A percentile compares a stretch with the other conserved stretches of the same genome.
These are phyloP conservation scores for Aspergillus cavernicola DNA, from an alignment of 495 filamentous ascomycete genomes.

Conservation along the genomic window DNA sequence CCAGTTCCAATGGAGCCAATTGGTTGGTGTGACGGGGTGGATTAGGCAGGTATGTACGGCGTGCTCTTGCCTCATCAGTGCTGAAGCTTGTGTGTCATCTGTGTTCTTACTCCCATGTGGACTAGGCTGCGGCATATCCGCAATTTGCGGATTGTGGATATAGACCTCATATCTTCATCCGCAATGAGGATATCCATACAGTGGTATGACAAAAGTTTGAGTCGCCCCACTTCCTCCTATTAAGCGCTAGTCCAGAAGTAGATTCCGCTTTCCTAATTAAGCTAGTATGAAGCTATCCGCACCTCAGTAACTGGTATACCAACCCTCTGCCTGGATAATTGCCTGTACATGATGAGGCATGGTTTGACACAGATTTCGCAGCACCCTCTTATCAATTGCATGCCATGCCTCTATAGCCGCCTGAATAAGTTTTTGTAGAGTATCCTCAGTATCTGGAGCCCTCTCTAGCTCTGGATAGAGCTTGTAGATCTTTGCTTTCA, in stretches of 20 bases:
- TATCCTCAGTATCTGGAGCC: background rate
- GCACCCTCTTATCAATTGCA: background rate
- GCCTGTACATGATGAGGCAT: conserved; percentile 1
- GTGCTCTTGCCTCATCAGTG: no score
- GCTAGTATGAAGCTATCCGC: background rate
- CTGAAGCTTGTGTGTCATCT: no score
- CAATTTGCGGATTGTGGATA: no score
- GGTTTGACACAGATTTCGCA: background rate
- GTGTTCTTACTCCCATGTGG: no score
- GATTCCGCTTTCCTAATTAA: background rate
- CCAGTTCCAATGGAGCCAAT: no score
- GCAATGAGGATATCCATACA: no score
- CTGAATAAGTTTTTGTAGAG: background rate
- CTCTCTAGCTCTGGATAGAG: background rate
- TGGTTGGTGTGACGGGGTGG: no score
- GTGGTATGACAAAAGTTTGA: background rate
- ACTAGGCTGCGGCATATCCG: no score
- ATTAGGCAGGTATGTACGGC: no score
- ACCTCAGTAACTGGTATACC: background rate
- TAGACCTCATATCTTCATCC: no score
- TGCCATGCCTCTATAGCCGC: conserved; percentile 1
- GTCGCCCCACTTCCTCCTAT: background rate
- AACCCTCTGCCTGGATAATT: background rate
- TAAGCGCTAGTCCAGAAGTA: background rate
- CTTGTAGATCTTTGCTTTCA: conserved; percentile 1